These are phyloP conservation scores for Kalmusia sp. DNA, from an alignment of 2,329 filamentous ascomycete species.

Conservation along the genomic window DNA sequence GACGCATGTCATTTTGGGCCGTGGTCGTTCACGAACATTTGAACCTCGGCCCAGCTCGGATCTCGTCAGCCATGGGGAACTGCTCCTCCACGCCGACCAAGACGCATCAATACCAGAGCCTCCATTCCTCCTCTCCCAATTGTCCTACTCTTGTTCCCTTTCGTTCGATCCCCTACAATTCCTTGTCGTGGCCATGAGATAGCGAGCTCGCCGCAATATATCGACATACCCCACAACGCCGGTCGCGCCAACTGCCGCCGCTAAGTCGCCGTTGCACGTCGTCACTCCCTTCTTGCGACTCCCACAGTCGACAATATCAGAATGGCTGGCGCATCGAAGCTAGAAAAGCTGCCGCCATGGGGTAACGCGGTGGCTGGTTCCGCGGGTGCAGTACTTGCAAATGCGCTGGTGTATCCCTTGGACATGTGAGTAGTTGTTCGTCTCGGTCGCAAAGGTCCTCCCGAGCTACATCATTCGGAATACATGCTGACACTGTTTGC, in stretches of 20 bases:
- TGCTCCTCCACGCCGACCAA: slow-evolving; percentile 27
- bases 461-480: background rate
- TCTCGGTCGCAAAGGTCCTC: background rate
- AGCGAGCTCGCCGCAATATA: slow-evolving; percentile 16
- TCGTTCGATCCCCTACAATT: background rate
- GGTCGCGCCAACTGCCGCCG: slow-evolving; percentile 24
- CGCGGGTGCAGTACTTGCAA: slow-evolving; percentile 90
- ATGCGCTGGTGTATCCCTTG: slow-evolving; percentile 92
- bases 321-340: slow-evolving; percentile 69
- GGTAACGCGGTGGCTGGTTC: slow-evolving; percentile 91
- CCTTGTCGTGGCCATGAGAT: slow-evolving; percentile 29
- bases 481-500: slow-evolving; percentile 18
- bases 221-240: slow-evolving; percentile 19
- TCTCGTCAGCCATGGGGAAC: slow-evolving; percentile 38
- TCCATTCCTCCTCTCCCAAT: slow-evolving; percentile 18
- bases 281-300: slow-evolving; percentile 4
- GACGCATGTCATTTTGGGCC: slow-evolving; percentile 8
- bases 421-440: slow-evolving; percentile 76
- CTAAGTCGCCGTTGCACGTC: slow-evolving; percentile 10
- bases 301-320: slow-evolving; percentile 6
- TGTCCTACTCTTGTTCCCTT: slow-evolving; percentile 15
- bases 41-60: slow-evolving; percentile 41
- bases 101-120: slow-evolving; percentile 10
- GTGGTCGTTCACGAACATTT: slow-evolving; percentile 22
- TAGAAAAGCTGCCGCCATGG: slow-evolving; percentile 82